Base-by-base conservation (phyloP, 441 rosid species). In the Erysimum cheiri region DNA sequence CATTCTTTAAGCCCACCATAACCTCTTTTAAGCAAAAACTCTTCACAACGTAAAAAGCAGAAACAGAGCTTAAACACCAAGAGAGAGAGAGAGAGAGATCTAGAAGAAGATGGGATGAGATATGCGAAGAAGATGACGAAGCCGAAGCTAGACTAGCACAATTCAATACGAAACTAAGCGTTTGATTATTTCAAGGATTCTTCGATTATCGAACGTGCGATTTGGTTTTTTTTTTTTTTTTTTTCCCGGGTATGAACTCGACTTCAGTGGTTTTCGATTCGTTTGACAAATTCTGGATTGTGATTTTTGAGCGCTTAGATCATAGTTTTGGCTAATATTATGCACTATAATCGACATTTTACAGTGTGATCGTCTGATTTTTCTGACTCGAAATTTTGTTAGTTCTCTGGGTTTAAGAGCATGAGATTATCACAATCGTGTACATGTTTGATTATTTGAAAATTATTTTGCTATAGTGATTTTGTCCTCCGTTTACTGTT, bases 21-120 rank as follows among this genome's bases (percentile, higher is more conserved):
- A 66, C 72, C 77, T 59, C 22, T 19, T 19, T 19, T 22, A 73
- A 66, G 17, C 48, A 49, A 59, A 71, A 71, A 35, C 65, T 64
- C 49, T 48, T 64, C 13, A 10, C 65, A 67, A 13, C 75, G 46
- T 26, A 44, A 54, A 62, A 71, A 54, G 69, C 62, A 50, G 56
- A 60, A 67, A 73, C 77, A 73, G 77, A 73, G 77, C 36, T 35
- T 26, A 33, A 35, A 55, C 59, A 48, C 14, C 10, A 19, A 26
- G 8, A 48, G 44, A 54, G 19, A 57, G 39, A 36, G 36, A 39
- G 28, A 74, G 55, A 64, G n/a, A 64, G 79, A 75, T 75, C 75
- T 64, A 39, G 52, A 41, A 9, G 67, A 74, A 19, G 75, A 40
- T 56, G 60, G 43, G 41, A 6, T 69, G 54, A 61, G 48, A 7